These are phyloP conservation scores for Glycine latifolia DNA, from an alignment of 306 rosid genomes.

Conservation along the genomic window DNA sequence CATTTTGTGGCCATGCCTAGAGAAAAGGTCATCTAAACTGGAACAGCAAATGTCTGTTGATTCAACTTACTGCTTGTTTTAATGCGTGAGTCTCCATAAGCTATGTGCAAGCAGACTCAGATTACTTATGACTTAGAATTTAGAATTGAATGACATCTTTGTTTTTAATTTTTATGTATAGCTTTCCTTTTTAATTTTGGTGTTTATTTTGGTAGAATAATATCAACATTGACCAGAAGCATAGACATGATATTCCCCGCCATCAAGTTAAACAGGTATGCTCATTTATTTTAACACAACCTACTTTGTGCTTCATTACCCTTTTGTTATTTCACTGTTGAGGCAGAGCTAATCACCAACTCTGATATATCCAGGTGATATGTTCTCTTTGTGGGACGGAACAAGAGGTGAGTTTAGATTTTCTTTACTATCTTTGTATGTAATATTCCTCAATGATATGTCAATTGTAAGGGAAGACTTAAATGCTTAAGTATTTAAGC, in stretches of 20 bases:
- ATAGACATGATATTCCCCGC: slow-evolving; percentile 83
- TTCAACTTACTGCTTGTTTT: too few relatives aligned
- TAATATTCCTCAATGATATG: background rate
- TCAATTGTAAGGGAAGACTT: background rate
- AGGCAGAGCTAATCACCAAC: slow-evolving; percentile 33
- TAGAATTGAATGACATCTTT: background rate
- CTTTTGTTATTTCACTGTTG: background rate
- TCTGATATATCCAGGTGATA: slow-evolving; percentile 63
- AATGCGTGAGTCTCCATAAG: too few relatives aligned
- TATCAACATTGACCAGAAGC: slow-evolving; percentile 67
- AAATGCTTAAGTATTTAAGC: too few relatives aligned
- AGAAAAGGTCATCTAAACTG: too few relatives aligned
- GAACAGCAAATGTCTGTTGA: too few relatives aligned
- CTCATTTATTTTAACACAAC: slow-evolving; percentile 3
- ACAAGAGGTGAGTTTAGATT: slow-evolving; percentile 73
- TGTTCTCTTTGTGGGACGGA: slow-evolving; percentile 86
- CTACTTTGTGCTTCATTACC: too few relatives aligned
- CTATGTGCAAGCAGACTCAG: background rate
- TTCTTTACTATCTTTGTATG: slow-evolving; percentile 5
- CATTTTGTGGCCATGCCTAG: too few relatives aligned
- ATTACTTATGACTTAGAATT: background rate
- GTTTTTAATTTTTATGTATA: background rate
- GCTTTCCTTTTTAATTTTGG: too few relatives aligned
- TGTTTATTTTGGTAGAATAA: slow-evolving; percentile 57
- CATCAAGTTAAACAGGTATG: slow-evolving; percentile 70